Percentiles rank a stretch among this genome's conserved stretches.
Conservation (phyloP, 2,329 filamentous ascomycete genomes). For the Tolypocladium guangdongense region DNA sequence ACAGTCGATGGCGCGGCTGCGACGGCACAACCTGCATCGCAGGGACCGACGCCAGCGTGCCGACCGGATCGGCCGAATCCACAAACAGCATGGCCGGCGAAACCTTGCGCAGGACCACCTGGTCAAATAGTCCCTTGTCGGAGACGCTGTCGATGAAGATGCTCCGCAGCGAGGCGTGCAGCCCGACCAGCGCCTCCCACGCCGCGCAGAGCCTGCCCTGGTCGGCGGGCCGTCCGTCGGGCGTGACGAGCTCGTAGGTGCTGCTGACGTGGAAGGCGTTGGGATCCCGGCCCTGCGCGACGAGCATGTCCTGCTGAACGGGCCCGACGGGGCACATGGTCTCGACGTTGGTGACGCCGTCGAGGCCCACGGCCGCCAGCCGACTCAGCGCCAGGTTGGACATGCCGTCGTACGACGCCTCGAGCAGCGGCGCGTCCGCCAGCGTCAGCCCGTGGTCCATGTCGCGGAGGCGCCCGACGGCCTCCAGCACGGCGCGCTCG, state of each 20-base stretch:
- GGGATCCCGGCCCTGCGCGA: conserved; percentile 30
- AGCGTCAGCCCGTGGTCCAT: conserved; percentile 37
- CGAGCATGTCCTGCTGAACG: conserved; percentile 37
- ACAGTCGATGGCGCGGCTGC: conserved; percentile 37
- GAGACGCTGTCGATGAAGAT: conserved; percentile 41
- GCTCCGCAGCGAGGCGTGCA: conserved; percentile 35
- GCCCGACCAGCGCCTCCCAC: conserved; percentile 37
- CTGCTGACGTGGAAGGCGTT: conserved; percentile 32
- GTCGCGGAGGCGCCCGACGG: conserved; percentile 27
- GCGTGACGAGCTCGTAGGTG: conserved; percentile 35
- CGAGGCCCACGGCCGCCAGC: conserved; percentile 27
- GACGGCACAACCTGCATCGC: conserved; percentile 23
- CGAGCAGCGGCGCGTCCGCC: conserved; percentile 36
- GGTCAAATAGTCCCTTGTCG: conserved; percentile 37
- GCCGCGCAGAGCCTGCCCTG: conserved; percentile 33
- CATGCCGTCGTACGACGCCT: conserved; percentile 35
- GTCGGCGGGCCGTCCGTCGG: conserved; percentile 27
- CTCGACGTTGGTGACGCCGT: conserved; percentile 33
- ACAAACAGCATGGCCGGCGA: conserved; percentile 44
- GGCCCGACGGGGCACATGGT: conserved; percentile 36
- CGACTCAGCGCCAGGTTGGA: conserved; percentile 31
- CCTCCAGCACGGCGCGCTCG: conserved; percentile 33
- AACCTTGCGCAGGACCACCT: conserved; percentile 33
- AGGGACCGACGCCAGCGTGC: conserved; percentile 28
- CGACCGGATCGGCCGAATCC: conserved; percentile 28